Evolutionary conservation across 352 stramenopile species (phyloP).

Genomic region (Hyaloperonospora brassicae): DNA sequence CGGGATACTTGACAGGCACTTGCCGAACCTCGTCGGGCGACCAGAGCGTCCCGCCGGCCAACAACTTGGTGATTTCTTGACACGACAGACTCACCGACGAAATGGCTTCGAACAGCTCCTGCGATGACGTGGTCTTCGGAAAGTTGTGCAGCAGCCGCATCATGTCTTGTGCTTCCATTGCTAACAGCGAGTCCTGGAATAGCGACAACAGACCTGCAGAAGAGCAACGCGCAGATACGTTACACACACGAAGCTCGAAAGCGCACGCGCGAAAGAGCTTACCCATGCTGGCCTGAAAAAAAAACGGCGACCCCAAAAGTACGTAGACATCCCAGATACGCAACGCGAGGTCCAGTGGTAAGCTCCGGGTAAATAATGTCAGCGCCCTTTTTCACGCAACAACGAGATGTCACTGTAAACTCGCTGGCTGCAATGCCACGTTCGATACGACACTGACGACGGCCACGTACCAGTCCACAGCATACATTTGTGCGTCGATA

Average conservation of each 20-base stretch:
- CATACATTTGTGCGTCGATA: conserved; percentile 84
- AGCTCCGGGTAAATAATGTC: conserved; percentile 70
- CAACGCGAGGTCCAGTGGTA: conserved; percentile 64
- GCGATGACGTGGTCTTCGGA: conserved; percentile 43
- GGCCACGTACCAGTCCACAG: conserved; percentile 63
- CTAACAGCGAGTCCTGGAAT: conserved; percentile 59
- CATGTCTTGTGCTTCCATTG: conserved; percentile 67
- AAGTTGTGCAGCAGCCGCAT: conserved; percentile 80
- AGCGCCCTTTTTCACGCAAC: conserved; percentile 41
- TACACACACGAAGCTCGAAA: background rate
- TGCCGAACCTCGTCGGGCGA: conserved; percentile 55
- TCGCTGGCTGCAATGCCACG: background rate
- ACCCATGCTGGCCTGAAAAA: conserved; percentile 85
- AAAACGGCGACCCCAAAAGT: conserved; percentile 68
- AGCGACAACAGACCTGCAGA: conserved; percentile 53
- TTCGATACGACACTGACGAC: background rate
- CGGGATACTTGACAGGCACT: conserved; percentile 64
- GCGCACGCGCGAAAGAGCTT: conserved; percentile 3
- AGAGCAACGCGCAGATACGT: conserved; percentile 4
- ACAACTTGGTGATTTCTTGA: conserved; percentile 55
- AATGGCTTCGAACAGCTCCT: conserved; percentile 60
- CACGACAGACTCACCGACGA: conserved; percentile 59
- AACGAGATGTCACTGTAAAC: conserved; percentile 1
- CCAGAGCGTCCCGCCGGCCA: conserved; percentile 66
- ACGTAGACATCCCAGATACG: conserved; percentile 83